Base-by-base conservation (phyloP, 1,284 basidiomycete genomes). In the Microbotryum lychnidis-dioicae region DNA sequence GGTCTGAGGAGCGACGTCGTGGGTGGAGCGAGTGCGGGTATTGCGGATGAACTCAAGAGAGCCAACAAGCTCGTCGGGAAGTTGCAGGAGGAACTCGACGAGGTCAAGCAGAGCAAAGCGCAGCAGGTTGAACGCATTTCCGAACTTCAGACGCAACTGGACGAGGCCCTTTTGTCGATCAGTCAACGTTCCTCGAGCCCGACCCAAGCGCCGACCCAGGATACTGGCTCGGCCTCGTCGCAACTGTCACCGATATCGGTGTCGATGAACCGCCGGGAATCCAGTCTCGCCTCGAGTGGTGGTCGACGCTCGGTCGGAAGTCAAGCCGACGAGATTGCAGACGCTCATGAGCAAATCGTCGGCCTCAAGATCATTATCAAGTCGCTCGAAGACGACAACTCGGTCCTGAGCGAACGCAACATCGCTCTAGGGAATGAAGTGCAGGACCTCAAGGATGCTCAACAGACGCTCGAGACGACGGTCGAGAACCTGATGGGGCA, bases 311-410 rank as follows among this genome's bases (percentile, higher is more conserved):
- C 54, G 9, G 66, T 64, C 46, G 66, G 57, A 44, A 70, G 69
- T 49, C 14, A 18, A 42, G 37, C 14, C 14, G 71, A 71, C 55
- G 71, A 72, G 29, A 54, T 57, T 16, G 57, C 63, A 2, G 61
- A 64, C 25, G 60, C 65, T 52, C 59, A 63, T 48, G 70, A 73
- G 44, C 67, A 71, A 57, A 67, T 73, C 27, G 69, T 65, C 52
- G 72, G 61, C 4, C 58, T 71, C 61, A 71, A 64, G 65, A 69
- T 58, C 64, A 89, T 96, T 69, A 83, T 94, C 29, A 86, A 89
- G 71, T 87, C 91, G 71, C 79, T 94, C 50, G 87, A 88, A 73
- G 85, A 87, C 68, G 91, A 94, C 76, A 89, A 84, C 69, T 74
- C 82, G 5, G 77, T 80, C n/a, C 75, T 83, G 10, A 76, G 80